Percentiles rank a stretch among this genome's conserved stretches.
Evolutionary conservation across 345 rosid species (phyloP).

Genomic region (Melastoma malabathricum): DNA sequence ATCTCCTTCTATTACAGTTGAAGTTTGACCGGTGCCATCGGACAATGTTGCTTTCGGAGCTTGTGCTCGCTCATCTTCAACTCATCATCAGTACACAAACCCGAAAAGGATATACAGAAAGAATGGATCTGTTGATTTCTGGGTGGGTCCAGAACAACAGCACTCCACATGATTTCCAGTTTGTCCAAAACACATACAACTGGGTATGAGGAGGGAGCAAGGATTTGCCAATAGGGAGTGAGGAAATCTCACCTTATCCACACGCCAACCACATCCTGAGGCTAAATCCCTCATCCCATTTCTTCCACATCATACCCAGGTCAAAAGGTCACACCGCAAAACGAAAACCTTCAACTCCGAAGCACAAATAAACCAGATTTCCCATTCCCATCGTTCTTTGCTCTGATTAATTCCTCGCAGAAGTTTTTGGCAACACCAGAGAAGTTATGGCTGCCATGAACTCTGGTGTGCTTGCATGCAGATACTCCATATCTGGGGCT

Average conservation of each 20-base stretch:
- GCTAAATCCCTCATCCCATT: slow-evolving; percentile 26
- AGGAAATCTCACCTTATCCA: slow-evolving; percentile 98
- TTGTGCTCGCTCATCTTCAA: not conserved
- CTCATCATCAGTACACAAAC: too few species aligned
- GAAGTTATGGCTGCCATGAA: slow-evolving; percentile 61
- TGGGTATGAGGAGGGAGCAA: not conserved
- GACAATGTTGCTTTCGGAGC: not conserved
- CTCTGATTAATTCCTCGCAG: not conserved
- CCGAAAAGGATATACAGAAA: not conserved
- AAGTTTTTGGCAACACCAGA: not conserved
- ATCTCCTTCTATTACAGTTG: too few species aligned
- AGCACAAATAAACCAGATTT: slow-evolving; percentile 10
- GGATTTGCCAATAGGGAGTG: slow-evolving; percentile 47
- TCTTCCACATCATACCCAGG: slow-evolving; percentile 20
- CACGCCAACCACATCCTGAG: slow-evolving; percentile 64
- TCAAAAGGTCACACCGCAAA: too few species aligned
- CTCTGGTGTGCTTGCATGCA: slow-evolving; percentile 77
- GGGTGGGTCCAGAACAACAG: slow-evolving; percentile 25
- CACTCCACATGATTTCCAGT: slow-evolving; percentile 12
- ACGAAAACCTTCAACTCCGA: too few species aligned
- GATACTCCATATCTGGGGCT: slow-evolving; percentile 48
- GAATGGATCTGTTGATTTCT: slow-evolving; percentile 9
- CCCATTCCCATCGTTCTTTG: not conserved
- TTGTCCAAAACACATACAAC: not conserved
- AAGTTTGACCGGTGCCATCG: too few species aligned